phyloP scores from a whole-genome alignment of 2,329 filamentous ascomycete species.

The Fusarium lyarnte region DNA sequence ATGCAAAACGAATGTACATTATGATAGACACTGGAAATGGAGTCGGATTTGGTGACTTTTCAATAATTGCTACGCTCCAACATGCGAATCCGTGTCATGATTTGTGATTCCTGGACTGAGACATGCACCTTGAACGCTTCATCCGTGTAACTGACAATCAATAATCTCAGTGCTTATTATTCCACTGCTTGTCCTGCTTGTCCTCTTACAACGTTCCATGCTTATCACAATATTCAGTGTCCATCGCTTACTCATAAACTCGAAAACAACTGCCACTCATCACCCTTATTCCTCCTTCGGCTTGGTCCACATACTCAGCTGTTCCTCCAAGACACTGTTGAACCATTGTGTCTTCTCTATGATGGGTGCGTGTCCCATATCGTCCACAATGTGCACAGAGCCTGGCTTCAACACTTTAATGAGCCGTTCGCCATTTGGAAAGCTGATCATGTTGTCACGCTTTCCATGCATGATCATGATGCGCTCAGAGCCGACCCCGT shows the following conservation, averaged over 20 bases:
- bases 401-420: constrained; percentile 71
- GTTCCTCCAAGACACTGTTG: constrained; percentile 68
- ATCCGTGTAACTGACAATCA: constrained; percentile 18
- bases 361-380: constrained; percentile 78
- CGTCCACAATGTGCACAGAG: constrained; percentile 71
- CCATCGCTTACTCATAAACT: neutral
- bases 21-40: constrained; percentile 21
- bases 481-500: constrained; percentile 74
- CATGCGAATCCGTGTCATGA: neutral
- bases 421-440: constrained; percentile 74
- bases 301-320: constrained; percentile 62
- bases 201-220: neutral
- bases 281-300: constrained; percentile 45
- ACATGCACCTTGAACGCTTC: constrained; percentile 4
- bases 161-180: neutral
- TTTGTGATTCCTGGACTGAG: neutral
- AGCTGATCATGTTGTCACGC: constrained; percentile 79
- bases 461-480: constrained; percentile 84
- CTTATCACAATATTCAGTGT: neutral
- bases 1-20: constrained; percentile 5
- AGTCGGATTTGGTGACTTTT: neutral
- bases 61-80: neutral
- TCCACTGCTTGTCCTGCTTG: neutral
- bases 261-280: neutral
- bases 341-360: constrained; percentile 78